Evolutionary conservation across 352 stramenopile species (phyloP), one percentile per base, ranked within the genome.

Genomic region (Pythium brachiatum): DNA sequence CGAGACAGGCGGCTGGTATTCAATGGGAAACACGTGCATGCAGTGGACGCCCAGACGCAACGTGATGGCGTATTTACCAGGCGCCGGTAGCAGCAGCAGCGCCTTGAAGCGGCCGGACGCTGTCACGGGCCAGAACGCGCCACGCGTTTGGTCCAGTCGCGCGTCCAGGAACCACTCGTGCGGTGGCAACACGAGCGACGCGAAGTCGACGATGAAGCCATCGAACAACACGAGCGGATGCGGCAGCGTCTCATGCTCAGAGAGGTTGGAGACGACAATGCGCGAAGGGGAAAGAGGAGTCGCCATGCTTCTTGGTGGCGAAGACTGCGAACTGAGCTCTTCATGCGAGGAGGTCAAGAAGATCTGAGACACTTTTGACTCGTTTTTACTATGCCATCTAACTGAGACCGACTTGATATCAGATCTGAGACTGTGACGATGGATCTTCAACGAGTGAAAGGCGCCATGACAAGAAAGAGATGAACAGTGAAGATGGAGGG

Each of bases 201-300:
- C 43, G 1, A 69, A 23, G 29, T 60, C 29, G 2, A 7, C 20
- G 25, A 86, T 63, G 44, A 41, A 51, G 34, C 81, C 78, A 56
- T 88, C 73, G 29, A 88, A 67, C 51, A 90, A 67, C 27, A 87
- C 67, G 32, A 88, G 68, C n/a, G 78, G 78, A 50, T 88, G 73
- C 16, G 70, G 48, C 34, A 90, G 60, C n/a, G 69, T 79, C 48
- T 92, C 95, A 39, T 84, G 86, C 66, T 94, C 78, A 58, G 81
- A 68, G 29, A 96, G 69, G 57, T 96, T 98, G 50, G 89, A 82
- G 13, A 97, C 80, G 9, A 88, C 73, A 68, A 90, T 79, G 36
- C 74, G 27, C n/a, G 11, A 44, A 21, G 36, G 16, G 2, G 36
- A 44, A 18, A 44, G 8, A 2, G 53, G 43, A 2, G 53, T 13